Conservation (phyloP, 345 rosid species). For the Salix udensis region DNA sequence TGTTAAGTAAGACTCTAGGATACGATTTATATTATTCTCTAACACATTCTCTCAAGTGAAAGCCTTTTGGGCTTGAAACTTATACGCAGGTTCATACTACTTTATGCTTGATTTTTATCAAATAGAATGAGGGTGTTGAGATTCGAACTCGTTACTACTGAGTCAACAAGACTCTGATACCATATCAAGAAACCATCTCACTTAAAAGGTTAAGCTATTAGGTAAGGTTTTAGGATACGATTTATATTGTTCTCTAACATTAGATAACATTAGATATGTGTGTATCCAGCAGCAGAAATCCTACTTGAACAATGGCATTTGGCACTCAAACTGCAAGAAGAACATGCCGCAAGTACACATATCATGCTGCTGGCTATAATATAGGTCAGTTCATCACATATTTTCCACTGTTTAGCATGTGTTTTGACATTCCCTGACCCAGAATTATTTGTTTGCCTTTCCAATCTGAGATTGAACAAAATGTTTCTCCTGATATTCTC, state of each 20-base stretch:
- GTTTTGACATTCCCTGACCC: neutral
- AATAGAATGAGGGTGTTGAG: too few relatives aligned
- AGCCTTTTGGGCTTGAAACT: rapidly evolving
- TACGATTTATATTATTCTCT: too few relatives aligned
- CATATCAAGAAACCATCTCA: too few relatives aligned
- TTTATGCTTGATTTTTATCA: too few relatives aligned
- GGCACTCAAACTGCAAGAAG: neutral
- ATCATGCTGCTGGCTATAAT: neutral
- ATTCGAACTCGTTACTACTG: too few relatives aligned
- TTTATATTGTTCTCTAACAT: too few relatives aligned
- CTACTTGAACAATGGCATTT: neutral
- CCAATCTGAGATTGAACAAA: neutral
- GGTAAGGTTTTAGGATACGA: too few relatives aligned
- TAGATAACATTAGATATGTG: neutral
- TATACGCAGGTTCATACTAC: too few relatives aligned
- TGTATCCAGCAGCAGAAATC: neutral
- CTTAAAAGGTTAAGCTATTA: rapidly evolving
- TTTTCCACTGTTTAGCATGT: neutral
- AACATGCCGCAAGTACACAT: neutral
- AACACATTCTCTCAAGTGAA: too few relatives aligned
- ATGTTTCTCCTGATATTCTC: neutral
- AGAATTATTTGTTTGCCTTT: neutral
- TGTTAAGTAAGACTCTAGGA: too few relatives aligned
- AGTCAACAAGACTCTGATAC: too few relatives aligned
- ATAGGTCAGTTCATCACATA: neutral